Conservation (phyloP, 2,329 filamentous ascomycete genomes). For the Monosporascus ibericus region DNA sequence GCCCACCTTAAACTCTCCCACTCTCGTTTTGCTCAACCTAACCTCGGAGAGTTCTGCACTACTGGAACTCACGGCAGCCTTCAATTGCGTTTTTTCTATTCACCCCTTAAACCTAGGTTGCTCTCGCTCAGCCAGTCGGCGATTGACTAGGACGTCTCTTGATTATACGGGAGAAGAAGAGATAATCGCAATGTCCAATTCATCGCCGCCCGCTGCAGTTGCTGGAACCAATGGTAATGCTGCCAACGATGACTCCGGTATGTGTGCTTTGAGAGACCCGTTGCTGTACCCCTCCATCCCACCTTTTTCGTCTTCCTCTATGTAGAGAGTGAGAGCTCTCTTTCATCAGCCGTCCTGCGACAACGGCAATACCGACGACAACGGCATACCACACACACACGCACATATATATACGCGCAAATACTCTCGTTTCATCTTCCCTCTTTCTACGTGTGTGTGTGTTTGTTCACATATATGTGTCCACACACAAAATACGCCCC, state of each 20-base stretch:
- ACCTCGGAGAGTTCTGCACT: not conserved
- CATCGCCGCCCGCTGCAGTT: conserved; percentile 22
- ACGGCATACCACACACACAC: not conserved
- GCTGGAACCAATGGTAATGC: conserved; percentile 17
- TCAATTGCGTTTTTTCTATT: not conserved
- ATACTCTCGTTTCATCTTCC: too few relatives aligned
- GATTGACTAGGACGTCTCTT: conserved; percentile 3
- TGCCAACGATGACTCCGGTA: conserved; percentile 27
- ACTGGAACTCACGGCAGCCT: not conserved
- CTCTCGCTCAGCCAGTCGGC: conserved; percentile 3
- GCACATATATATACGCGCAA: not conserved
- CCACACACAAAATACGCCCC: not conserved
- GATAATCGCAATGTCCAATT: conserved; percentile 25
- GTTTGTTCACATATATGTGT: too few relatives aligned
- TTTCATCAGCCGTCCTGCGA: not conserved
- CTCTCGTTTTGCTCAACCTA: not conserved
- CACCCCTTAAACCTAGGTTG: not conserved
- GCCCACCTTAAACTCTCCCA: not conserved
- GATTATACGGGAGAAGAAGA: not conserved
- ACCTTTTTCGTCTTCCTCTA: conserved; percentile 5
- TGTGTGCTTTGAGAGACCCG: conserved; percentile 8
- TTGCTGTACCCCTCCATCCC: conserved; percentile 10
- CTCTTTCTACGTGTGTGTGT: too few relatives aligned
- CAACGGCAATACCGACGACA: conserved; percentile 2
- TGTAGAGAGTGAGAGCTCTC: not conserved